These are phyloP conservation scores for Fusarium chlamydosporum DNA, from an alignment of 2,329 filamentous ascomycete species.

Conservation along the genomic window DNA sequence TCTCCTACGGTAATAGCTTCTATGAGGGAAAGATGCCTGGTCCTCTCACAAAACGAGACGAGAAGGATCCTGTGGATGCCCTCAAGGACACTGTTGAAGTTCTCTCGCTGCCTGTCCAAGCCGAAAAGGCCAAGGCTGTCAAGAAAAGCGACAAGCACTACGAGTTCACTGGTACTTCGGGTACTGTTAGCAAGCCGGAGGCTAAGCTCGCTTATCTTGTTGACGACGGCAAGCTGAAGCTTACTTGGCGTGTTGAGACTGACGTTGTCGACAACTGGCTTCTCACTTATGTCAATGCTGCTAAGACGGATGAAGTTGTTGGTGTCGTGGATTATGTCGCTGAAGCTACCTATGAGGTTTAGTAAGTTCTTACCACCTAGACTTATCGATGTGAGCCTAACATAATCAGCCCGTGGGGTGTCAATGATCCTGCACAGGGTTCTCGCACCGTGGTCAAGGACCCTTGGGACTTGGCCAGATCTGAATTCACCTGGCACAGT, in stretches of 20 bases:
- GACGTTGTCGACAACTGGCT: slow-evolving; percentile 70
- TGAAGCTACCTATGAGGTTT: slow-evolving; percentile 69
- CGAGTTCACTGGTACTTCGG: slow-evolving; percentile 63
- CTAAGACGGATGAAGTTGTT: slow-evolving; percentile 61
- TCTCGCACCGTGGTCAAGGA: slow-evolving; percentile 60
- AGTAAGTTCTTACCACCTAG: slow-evolving; percentile 37
- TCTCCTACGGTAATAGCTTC: slow-evolving; percentile 69
- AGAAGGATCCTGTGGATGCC: slow-evolving; percentile 61
- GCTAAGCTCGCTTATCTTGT: slow-evolving; percentile 69
- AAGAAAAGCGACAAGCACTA: slow-evolving; percentile 52
- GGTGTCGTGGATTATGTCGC: slow-evolving; percentile 71
- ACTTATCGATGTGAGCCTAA: rapidly evolving
- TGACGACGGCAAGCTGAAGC: slow-evolving; percentile 63
- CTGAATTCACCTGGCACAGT: slow-evolving; percentile 67
- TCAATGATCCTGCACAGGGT: slow-evolving; percentile 68
- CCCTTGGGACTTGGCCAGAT: slow-evolving; percentile 63
- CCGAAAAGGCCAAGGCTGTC: slow-evolving; percentile 48
- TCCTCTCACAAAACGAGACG: slow-evolving; percentile 58
- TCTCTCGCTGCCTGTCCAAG: slow-evolving; percentile 54
- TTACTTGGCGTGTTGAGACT: slow-evolving; percentile 72
- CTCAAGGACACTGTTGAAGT: slow-evolving; percentile 58
- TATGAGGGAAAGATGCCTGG: slow-evolving; percentile 61
- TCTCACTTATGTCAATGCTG: slow-evolving; percentile 69
- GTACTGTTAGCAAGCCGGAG: slow-evolving; percentile 66
- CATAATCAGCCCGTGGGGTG: slow-evolving; percentile 60